These are phyloP conservation scores for Cladosporium cucumerinum DNA, from an alignment of 2,329 filamentous ascomycete species.

Conservation along the genomic window DNA sequence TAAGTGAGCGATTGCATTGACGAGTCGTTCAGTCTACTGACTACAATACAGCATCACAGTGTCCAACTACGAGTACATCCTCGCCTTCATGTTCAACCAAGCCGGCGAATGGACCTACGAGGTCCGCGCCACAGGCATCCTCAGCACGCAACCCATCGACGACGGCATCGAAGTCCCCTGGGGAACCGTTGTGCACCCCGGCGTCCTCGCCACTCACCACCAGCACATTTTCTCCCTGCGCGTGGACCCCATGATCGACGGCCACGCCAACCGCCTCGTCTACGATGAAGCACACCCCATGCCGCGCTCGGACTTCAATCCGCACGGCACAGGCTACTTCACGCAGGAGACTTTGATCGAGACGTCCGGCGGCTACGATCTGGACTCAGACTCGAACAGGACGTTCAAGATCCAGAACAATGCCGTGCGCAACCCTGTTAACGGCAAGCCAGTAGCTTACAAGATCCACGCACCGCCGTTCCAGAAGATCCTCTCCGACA, in stretches of 20 bases:
- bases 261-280: conserved; percentile 44
- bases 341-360: conserved; percentile 47
- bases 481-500: conserved; percentile 52
- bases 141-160: conserved; percentile 66
- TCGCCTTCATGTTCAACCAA: conserved; percentile 70
- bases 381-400: conserved; percentile 44
- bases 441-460: conserved; percentile 48
- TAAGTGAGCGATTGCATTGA: background rate
- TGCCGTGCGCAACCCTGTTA: conserved; percentile 45
- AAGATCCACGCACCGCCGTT: conserved; percentile 50
- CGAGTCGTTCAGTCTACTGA: background rate
- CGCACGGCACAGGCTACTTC: conserved; percentile 52
- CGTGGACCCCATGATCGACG: conserved; percentile 48
- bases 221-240: conserved; percentile 69
- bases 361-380: conserved; percentile 50
- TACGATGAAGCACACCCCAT: conserved; percentile 58
- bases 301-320: conserved; percentile 55
- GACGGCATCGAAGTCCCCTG: conserved; percentile 62
- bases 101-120: conserved; percentile 66
- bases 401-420: conserved; percentile 51
- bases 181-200: conserved; percentile 66
- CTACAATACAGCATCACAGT: conserved; percentile 41
- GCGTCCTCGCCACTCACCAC: conserved; percentile 66
- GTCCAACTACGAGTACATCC: conserved; percentile 70
- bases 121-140: conserved; percentile 65